A percentile compares a stretch with the other conserved stretches of the same genome.
phyloP scores from a whole-genome alignment of 176 grass and related monocot genomes.

The Neostapfia colusana region DNA sequence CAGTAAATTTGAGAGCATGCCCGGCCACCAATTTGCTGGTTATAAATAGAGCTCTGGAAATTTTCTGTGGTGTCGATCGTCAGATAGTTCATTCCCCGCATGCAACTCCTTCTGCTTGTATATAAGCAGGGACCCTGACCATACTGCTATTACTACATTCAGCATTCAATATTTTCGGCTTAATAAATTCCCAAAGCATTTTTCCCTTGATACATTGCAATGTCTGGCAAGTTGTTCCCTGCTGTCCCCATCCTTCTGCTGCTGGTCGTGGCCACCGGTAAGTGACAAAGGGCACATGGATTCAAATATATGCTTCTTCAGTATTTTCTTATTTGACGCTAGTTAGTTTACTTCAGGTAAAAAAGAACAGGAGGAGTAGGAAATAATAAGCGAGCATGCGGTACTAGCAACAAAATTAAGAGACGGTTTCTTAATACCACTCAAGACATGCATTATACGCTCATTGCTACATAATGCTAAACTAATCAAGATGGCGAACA shows the following conservation, averaged over 20 bases:
- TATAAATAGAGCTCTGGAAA: background rate
- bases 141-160: background rate
- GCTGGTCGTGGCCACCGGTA: slow-evolving; percentile 21
- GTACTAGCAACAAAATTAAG: no score
- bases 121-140: background rate
- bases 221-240: slow-evolving; percentile 32
- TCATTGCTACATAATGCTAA: no score
- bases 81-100: background rate
- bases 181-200: background rate
- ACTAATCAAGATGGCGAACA: no score
- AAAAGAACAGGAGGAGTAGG: no score
- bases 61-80: background rate
- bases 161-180: background rate
- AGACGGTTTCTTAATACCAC: no score
- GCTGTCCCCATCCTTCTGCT: slow-evolving; percentile 30
- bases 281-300: background rate
- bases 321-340: no score
- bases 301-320: no score
- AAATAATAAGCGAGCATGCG: no score
- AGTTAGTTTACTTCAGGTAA: no score
- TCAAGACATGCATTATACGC: no score
- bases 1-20: background rate
- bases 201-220: background rate
- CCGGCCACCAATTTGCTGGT: background rate
- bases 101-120: background rate